Conservation (phyloP, 2,329 filamentous ascomycete genomes). For the Fonsecaea monophora region DNA sequence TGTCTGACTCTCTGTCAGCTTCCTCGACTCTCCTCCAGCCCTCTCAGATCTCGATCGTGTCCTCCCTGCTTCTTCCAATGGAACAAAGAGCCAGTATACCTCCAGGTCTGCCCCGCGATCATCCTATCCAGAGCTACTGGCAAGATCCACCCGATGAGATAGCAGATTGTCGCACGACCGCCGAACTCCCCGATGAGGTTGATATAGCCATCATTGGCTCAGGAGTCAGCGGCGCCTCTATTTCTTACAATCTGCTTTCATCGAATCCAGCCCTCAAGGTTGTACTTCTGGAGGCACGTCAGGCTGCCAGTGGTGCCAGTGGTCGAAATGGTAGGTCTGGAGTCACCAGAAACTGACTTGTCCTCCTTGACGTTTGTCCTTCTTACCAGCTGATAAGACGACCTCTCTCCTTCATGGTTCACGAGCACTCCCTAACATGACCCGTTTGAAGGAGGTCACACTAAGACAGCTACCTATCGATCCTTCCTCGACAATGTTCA, state of each 20-base stretch:
- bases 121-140: slow-evolving; percentile 49
- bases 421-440: slow-evolving; percentile 10
- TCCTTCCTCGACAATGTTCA: slow-evolving; percentile 58
- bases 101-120: slow-evolving; percentile 45
- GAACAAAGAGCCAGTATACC: slow-evolving; percentile 30
- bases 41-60: not conserved
- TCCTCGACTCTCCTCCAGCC: not conserved
- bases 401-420: not conserved
- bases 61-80: slow-evolving; percentile 18
- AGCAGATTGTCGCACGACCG: slow-evolving; percentile 31
- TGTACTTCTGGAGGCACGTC: slow-evolving; percentile 52
- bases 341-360: not conserved
- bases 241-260: slow-evolving; percentile 45
- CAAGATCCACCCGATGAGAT: slow-evolving; percentile 42
- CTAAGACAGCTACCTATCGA: slow-evolving; percentile 59
- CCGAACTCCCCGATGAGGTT: slow-evolving; percentile 40
- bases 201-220: slow-evolving; percentile 50
- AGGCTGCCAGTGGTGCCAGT: slow-evolving; percentile 47
- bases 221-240: slow-evolving; percentile 48
- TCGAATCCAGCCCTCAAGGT: slow-evolving; percentile 40
- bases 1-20: slow-evolving; percentile 6
- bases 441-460: slow-evolving; percentile 51
- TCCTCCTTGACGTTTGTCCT: not conserved
- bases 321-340: slow-evolving; percentile 41
- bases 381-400: slow-evolving; percentile 7